Percentiles rank a stretch among this genome's conserved stretches.
Evolutionary conservation across 805 yeast species (phyloP).

Genomic region (Saturnispora zaruensis): DNA sequence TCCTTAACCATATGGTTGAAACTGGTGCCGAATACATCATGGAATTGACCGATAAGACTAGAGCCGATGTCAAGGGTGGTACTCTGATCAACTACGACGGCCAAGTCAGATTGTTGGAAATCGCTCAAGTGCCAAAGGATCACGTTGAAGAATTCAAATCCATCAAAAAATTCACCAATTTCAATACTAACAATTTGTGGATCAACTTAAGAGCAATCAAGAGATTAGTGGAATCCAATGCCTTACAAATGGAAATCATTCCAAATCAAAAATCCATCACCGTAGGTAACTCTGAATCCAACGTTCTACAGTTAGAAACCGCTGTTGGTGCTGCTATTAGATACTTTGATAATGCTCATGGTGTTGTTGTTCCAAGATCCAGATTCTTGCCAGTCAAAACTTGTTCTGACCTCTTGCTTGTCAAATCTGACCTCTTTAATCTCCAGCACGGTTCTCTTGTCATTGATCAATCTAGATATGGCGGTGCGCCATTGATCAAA

Average conservation of each 20-base stretch:
- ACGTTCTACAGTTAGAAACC: constrained; percentile 92
- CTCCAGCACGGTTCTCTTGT: constrained; percentile 86
- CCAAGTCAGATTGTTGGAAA: constrained; percentile 86
- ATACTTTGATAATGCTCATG: constrained; percentile 90
- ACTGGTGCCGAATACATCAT: constrained; percentile 89
- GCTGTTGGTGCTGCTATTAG: constrained; percentile 99
- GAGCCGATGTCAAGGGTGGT: constrained; percentile 99
- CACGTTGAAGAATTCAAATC: constrained; percentile 97
- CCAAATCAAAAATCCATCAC: constrained; percentile 85
- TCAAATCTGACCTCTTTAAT: constrained; percentile 87
- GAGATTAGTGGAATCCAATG: constrained; percentile 76
- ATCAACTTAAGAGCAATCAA: constrained; percentile 90
- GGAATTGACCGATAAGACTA: constrained; percentile 98
- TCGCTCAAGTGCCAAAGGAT: constrained; percentile 97
- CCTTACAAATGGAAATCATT: constrained; percentile 85
- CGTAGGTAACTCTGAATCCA: constrained; percentile 66
- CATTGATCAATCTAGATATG: constrained; percentile 77
- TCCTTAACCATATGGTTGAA: constrained; percentile 87
- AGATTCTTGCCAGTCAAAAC: constrained; percentile 98
- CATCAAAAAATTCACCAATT: constrained; percentile 94
- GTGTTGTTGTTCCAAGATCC: constrained; percentile 96
- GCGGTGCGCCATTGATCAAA: constrained; percentile 90
- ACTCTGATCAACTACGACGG: constrained; percentile 95
- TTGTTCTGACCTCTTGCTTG: constrained; percentile 87
- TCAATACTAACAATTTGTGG: constrained; percentile 98